These are phyloP conservation scores for Aspergillus avenaceus DNA, from an alignment of 495 filamentous ascomycete genomes.

Conservation along the genomic window DNA sequence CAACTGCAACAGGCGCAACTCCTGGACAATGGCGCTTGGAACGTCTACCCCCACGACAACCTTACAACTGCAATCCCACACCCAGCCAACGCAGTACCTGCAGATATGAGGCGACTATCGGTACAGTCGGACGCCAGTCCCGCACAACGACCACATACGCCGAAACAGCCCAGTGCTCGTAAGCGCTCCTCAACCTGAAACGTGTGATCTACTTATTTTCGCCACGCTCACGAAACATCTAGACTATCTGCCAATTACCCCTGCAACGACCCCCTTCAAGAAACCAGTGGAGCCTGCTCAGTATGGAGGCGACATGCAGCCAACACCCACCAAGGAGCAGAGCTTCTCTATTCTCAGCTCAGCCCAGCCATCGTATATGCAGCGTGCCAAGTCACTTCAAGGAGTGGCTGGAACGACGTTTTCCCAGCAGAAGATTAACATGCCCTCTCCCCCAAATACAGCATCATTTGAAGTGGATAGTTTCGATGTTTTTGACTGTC, in stretches of 20 bases:
- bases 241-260: slow-evolving; percentile 48
- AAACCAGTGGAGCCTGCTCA: slow-evolving; percentile 36
- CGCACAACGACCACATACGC: slow-evolving; percentile 53
- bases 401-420: slow-evolving; percentile 33
- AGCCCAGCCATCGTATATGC: slow-evolving; percentile 38
- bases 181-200: slow-evolving; percentile 19
- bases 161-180: slow-evolving; percentile 52
- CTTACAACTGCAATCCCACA: slow-evolving; percentile 15
- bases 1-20: slow-evolving; percentile 18
- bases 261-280: slow-evolving; percentile 45
- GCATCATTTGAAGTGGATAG: slow-evolving; percentile 30
- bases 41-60: slow-evolving; percentile 20
- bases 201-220: too few relatives aligned
- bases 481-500: slow-evolving; percentile 29
- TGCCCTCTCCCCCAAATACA: slow-evolving; percentile 49
- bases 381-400: slow-evolving; percentile 45
- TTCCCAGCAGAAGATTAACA: slow-evolving; percentile 32
- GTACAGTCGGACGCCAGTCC: slow-evolving; percentile 35
- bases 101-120: slow-evolving; percentile 32
- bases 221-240: slow-evolving; percentile 13
- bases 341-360: slow-evolving; percentile 32
- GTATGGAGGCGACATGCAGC: slow-evolving; percentile 27
- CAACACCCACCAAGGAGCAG: slow-evolving; percentile 31
- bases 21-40: slow-evolving; percentile 25
- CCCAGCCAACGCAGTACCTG: slow-evolving; percentile 17